Percentiles rank a stretch among this genome's conserved stretches.
Conservation (phyloP, 2,329 filamentous ascomycete species). For the Apiospora phragmitis region DNA sequence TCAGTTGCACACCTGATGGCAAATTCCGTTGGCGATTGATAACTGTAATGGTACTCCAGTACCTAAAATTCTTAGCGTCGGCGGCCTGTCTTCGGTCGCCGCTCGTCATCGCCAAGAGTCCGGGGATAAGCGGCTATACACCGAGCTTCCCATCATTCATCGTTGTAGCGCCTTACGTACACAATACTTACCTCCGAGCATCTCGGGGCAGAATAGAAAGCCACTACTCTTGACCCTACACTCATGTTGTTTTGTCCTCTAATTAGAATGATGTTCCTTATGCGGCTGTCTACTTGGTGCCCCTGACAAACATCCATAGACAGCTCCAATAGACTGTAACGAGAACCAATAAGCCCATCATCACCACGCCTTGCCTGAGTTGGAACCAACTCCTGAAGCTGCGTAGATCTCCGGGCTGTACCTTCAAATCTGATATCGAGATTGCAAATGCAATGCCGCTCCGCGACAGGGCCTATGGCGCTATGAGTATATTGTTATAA, state of each 20-base stretch:
- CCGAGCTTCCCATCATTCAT: background rate
- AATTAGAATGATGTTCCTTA: too few relatives aligned
- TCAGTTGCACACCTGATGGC: constrained; percentile 2
- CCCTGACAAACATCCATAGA: too few relatives aligned
- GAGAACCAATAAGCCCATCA: too few relatives aligned
- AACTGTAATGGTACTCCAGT: background rate
- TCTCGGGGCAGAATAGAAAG: background rate
- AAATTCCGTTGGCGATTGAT: constrained; percentile 7
- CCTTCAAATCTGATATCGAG: background rate
- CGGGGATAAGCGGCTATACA: background rate
- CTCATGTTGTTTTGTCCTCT: too few relatives aligned
- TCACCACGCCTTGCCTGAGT: background rate
- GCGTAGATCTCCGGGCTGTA: background rate
- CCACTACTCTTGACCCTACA: too few relatives aligned
- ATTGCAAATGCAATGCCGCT: background rate
- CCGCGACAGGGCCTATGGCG: background rate
- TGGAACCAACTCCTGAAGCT: background rate
- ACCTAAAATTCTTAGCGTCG: background rate
- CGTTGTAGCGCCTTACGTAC: background rate
- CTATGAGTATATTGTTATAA: background rate
- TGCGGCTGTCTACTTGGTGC: too few relatives aligned
- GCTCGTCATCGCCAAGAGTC: constrained; percentile 6
- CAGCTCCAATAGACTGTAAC: too few relatives aligned
- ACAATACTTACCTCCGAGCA: background rate
- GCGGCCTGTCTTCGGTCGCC: background rate